Evolutionary conservation across 2,329 filamentous ascomycete species (phyloP), one percentile per base, ranked within the genome.

Genomic region (Aspergillus aculeatinus): DNA sequence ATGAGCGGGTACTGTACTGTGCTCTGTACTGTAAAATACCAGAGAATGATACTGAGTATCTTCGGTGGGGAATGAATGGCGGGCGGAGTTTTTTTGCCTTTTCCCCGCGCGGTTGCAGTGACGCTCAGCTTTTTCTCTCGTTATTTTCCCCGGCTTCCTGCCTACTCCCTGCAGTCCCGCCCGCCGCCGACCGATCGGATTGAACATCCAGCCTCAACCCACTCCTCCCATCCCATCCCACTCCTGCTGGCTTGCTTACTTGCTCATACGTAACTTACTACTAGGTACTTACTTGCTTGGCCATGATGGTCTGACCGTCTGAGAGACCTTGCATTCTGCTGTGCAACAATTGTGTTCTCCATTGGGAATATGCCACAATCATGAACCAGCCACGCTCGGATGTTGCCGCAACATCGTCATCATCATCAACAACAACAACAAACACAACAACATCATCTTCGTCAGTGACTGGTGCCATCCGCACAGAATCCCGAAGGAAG

Each of bases 311-410:
- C 39, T 44, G 39, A 44, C 23, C 23, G 23, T 23, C 23, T 23
- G 39, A 19, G 14, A 35, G 14, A 7, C n/a, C 16, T 44, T 44
- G 16, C 39, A 44, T 44, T 16, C 39, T 19, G 14, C 14, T 19
- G 12, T 16, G 12, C 7, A 3, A 44, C 16, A 35, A 35, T 44
- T 2, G 12, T 16, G 6, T 7, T 44, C n/a, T 4, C 7, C 14
- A 31, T 48, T 23, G 52, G 23, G 60, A 68, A 66, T 63, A 68
- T 63, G 61, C 61, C 61, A 63, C 52, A 44, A 44, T 44, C 63
- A 71, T 72, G 70, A 69, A 71, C 51, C 61, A 27, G 27, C 53
- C 66, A 35, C 66, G 55, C 47, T 57, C 63, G 47, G 68, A 64
- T 61, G 59, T 55, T 53, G 55, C 56, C 27, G 60, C 65, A 57